A percentile compares a stretch with the other conserved stretches of the same genome.
phyloP scores from a whole-genome alignment of 2,329 filamentous ascomycete species.

The Colletotrichum chrysophilum region DNA sequence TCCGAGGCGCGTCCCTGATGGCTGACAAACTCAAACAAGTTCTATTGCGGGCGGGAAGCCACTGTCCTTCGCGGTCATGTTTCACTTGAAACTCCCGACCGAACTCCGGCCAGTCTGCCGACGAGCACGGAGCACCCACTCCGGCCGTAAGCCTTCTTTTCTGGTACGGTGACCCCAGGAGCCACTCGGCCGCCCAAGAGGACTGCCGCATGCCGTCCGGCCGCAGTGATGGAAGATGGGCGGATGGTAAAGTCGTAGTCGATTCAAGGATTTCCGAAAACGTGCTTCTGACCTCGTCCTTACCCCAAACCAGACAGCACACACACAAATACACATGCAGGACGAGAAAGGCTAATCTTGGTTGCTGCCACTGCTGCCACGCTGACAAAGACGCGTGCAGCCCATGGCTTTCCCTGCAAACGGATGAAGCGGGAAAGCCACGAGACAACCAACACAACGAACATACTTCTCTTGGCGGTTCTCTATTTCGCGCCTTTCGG shows the following conservation, averaged over 20 bases:
- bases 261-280: slow-evolving; percentile 3
- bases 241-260: background rate
- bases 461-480: background rate
- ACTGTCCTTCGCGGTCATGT: background rate
- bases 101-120: slow-evolving; percentile 11
- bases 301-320: background rate
- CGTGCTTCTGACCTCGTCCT: background rate
- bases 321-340: background rate
- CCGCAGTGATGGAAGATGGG: background rate
- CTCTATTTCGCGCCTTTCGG: background rate
- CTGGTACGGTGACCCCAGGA: background rate
- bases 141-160: background rate
- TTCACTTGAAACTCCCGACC: slow-evolving; percentile 11
- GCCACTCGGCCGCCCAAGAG: background rate
- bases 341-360: background rate
- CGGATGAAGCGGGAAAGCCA: slow-evolving; percentile 5
- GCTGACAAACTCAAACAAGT: background rate
- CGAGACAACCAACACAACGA: background rate
- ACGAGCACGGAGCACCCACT: slow-evolving; percentile 2
- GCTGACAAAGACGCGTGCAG: slow-evolving; percentile 9
- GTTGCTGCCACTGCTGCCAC: background rate
- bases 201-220: background rate
- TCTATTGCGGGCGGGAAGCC: background rate
- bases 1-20: slow-evolving; percentile 2
- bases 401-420: slow-evolving; percentile 4